A percentile compares a stretch with the other conserved stretches of the same genome.
Evolutionary conservation across 2,329 filamentous ascomycete genomes (phyloP).

Genomic region (Aspergillus neotritici): DNA sequence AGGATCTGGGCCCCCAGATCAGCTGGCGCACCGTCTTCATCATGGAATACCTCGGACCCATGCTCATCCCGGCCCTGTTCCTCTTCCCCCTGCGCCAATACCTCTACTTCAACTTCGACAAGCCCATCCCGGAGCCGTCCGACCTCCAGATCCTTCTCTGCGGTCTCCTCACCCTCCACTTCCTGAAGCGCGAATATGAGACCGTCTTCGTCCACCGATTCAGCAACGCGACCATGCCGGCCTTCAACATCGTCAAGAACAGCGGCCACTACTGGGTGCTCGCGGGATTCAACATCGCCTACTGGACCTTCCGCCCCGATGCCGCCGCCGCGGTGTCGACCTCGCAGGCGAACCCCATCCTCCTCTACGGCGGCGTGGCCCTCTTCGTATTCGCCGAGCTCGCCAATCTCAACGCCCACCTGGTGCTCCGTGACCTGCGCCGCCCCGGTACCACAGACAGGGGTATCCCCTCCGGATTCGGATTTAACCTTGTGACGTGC

Average conservation of each 20-base stretch:
- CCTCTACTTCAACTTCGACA: conserved; percentile 56
- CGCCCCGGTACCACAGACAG: conserved; percentile 75
- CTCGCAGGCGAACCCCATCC: conserved; percentile 40
- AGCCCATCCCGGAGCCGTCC: conserved; percentile 50
- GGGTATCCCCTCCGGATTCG: conserved; percentile 79
- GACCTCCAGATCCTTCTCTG: conserved; percentile 67
- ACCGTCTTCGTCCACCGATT: conserved; percentile 94
- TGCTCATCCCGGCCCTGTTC: conserved; percentile 75
- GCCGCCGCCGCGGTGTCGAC: conserved; percentile 57
- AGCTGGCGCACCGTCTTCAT: conserved; percentile 91
- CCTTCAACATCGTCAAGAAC: conserved; percentile 88
- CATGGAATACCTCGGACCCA: conserved; percentile 88
- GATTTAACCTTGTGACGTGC: conserved; percentile 83
- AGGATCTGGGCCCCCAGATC: conserved; percentile 87
- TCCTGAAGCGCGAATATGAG: conserved; percentile 91
- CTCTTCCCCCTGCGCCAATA: conserved; percentile 66
- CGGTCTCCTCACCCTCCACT: conserved; percentile 72
- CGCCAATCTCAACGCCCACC: conserved; percentile 73
- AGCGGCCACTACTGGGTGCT: conserved; percentile 88
- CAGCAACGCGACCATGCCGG: conserved; percentile 89
- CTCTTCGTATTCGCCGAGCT: conserved; percentile 74
- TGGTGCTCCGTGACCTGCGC: conserved; percentile 71
- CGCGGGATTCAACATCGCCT: conserved; percentile 72
- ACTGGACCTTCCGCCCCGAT: conserved; percentile 75
- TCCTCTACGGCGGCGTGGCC: conserved; percentile 63